These are phyloP conservation scores for Misopates orontium DNA, from an alignment of 257 asterid genomes.

Conservation along the genomic window DNA sequence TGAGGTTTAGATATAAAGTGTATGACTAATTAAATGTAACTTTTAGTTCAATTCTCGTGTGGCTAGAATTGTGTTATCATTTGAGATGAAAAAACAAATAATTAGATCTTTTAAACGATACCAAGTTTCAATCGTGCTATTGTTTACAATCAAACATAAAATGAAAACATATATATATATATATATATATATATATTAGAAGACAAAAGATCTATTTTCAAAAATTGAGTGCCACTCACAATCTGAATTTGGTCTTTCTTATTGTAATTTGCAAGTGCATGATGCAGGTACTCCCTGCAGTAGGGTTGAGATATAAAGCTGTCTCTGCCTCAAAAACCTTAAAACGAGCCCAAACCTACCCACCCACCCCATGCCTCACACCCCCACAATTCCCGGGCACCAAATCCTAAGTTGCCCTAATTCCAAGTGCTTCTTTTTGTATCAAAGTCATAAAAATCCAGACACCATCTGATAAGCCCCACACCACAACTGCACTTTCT, in stretches of 20 bases:
- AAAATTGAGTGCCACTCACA: neutral
- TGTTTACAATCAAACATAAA: too few species aligned
- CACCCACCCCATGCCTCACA: neutral
- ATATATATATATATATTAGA: too few species aligned
- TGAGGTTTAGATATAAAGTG: too few species aligned
- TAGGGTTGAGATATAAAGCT: constrained; percentile 27
- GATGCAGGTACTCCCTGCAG: neutral
- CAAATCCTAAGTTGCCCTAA: constrained; percentile 33
- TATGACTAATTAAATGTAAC: too few species aligned
- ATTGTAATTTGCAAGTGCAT: neutral
- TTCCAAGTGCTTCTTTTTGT: constrained; percentile 27
- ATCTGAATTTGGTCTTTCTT: neutral
- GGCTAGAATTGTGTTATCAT: too few species aligned
- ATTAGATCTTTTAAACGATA: too few species aligned
- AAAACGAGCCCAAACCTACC: constrained; percentile 20
- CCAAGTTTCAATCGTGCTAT: too few species aligned
- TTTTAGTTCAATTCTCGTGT: too few species aligned
- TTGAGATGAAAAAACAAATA: too few species aligned
- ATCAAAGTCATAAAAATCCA: constrained; percentile 38
- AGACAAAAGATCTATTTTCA: too few species aligned
- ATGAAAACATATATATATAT: too few species aligned
- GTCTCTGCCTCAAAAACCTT: constrained; percentile 36
- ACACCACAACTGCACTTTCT: constrained; percentile 20
- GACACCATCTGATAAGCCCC: constrained; percentile 28
- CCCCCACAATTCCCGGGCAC: constrained; percentile 53